Evolutionary conservation across 371 early-diverging fungal genomes (phyloP).

Genomic region (Rozella allomycis): DNA sequence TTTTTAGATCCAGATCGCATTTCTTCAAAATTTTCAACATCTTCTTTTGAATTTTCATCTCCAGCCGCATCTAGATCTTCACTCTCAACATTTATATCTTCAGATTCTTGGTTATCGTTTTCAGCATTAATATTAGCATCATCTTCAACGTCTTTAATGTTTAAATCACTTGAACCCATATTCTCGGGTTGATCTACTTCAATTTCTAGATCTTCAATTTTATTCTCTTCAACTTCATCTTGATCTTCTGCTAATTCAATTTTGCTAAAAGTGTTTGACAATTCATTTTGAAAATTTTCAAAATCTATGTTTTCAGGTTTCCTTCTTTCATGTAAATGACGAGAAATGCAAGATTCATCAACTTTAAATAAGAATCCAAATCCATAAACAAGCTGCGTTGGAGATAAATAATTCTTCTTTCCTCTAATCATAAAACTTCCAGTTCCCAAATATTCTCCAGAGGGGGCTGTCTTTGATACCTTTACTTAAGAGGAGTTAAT

Average conservation of each 20-base stretch:
- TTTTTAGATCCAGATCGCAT: background rate
- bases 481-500: too few relatives aligned
- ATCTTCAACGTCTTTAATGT: constrained; percentile 1
- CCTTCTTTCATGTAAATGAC: constrained; percentile 8
- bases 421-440: constrained; percentile 96
- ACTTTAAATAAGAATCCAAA: constrained; percentile 81
- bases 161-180: constrained; percentile 2
- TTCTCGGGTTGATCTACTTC: constrained; percentile 1
- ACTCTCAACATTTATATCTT: constrained; percentile 5
- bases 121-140: constrained; percentile 4
- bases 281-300: constrained; percentile 1
- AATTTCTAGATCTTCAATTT: constrained; percentile 1
- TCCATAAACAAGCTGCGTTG: constrained; percentile 87
- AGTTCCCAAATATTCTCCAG: constrained; percentile 85
- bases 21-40: constrained; percentile 5
- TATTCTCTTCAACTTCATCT: constrained; percentile 3
- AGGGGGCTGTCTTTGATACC: constrained; percentile 86
- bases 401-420: constrained; percentile 81
- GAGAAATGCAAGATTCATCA: constrained; percentile 24
- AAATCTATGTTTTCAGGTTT: too few relatives aligned
- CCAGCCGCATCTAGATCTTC: constrained; percentile 4
- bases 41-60: constrained; percentile 3
- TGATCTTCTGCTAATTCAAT: constrained; percentile 1
- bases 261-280: background rate
- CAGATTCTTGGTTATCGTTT: constrained; percentile 1